Evolutionary conservation across 768 basidiomycete species (phyloP).

Genomic region (Rhodotorula toruloides): DNA sequence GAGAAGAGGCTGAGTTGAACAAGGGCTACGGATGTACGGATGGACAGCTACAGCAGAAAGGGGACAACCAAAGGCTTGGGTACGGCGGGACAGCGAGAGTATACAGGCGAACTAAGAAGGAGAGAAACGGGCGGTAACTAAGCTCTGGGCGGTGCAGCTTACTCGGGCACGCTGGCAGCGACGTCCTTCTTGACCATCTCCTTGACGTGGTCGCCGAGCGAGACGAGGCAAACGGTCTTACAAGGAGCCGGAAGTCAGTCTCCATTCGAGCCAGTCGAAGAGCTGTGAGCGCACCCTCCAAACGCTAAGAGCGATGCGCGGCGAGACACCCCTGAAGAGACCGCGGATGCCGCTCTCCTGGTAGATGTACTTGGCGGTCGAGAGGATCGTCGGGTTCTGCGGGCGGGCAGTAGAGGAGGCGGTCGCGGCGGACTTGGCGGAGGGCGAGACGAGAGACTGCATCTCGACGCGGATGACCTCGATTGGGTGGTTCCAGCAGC

Average conservation of each 20-base stretch:
- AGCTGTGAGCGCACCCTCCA: slow-evolving; percentile 52
- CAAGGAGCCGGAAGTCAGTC: not conserved
- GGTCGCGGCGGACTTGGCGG: not conserved
- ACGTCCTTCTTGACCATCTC: slow-evolving; percentile 10
- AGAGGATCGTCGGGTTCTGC: slow-evolving; percentile 75
- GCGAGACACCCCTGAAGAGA: slow-evolving; percentile 92
- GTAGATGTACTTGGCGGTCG: slow-evolving; percentile 83
- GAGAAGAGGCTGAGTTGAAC: too few relatives aligned
- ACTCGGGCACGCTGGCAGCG: slow-evolving; percentile 2
- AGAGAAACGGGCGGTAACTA: too few relatives aligned
- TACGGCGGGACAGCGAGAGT: too few relatives aligned
- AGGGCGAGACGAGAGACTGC: slow-evolving; percentile 89
- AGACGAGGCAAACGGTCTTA: slow-evolving; percentile 90
- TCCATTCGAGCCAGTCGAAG: not conserved
- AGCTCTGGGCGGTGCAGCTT: too few relatives aligned
- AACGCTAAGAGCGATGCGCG: slow-evolving; percentile 86
- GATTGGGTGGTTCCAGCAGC: slow-evolving; percentile 83
- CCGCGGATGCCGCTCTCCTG: slow-evolving; percentile 81
- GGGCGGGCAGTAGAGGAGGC: slow-evolving; percentile 58
- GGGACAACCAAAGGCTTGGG: too few relatives aligned
- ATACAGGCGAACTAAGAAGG: too few relatives aligned
- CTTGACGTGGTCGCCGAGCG: slow-evolving; percentile 87
- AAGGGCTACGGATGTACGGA: too few relatives aligned
- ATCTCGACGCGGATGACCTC: slow-evolving; percentile 91
- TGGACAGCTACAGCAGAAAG: too few relatives aligned